A percentile compares a stretch with the other conserved stretches of the same genome.
Conservation (phyloP, 768 basidiomycete species). For the Pleurotus tuber-regium region DNA sequence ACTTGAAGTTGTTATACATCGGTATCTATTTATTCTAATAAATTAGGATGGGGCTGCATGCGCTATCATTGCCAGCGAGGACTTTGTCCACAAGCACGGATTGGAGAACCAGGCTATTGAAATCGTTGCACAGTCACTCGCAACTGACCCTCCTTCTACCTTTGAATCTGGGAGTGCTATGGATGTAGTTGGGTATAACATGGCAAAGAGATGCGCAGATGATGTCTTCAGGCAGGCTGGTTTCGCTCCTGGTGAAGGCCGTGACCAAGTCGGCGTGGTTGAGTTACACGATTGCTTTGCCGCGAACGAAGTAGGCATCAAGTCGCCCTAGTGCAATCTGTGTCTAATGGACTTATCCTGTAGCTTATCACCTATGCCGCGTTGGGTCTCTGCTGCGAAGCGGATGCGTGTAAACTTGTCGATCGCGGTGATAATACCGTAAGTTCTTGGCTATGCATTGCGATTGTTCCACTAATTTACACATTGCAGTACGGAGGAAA, state of each 20-base stretch:
- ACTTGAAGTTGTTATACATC: not conserved
- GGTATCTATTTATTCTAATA: conserved; percentile 3
- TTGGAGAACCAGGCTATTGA: conserved; percentile 89
- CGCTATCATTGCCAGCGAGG: conserved; percentile 76
- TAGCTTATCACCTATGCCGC: conserved; percentile 83
- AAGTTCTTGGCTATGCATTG: conserved; percentile 19
- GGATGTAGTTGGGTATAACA: conserved; percentile 78
- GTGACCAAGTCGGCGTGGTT: conserved; percentile 78
- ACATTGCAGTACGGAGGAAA: conserved; percentile 71
- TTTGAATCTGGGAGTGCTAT: conserved; percentile 72
- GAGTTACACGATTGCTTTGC: conserved; percentile 89
- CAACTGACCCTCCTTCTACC: conserved; percentile 63
- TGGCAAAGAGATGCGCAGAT: conserved; percentile 69
- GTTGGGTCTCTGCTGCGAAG: conserved; percentile 63
- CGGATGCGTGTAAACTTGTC: conserved; percentile 72
- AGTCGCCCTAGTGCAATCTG: not conserved
- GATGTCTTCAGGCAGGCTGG: conserved; percentile 71
- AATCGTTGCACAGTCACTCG: conserved; percentile 62
- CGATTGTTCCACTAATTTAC: not conserved
- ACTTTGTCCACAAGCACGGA: conserved; percentile 66
- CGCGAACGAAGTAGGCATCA: conserved; percentile 61
- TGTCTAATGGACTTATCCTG: not conserved
- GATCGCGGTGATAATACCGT: conserved; percentile 80
- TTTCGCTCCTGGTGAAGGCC: conserved; percentile 56
- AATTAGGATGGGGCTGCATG: conserved; percentile 75